Evolutionary conservation across 345 rosid genomes (phyloP), one percentile per base, ranked within the genome.

Genomic region (Mangifera indica): DNA sequence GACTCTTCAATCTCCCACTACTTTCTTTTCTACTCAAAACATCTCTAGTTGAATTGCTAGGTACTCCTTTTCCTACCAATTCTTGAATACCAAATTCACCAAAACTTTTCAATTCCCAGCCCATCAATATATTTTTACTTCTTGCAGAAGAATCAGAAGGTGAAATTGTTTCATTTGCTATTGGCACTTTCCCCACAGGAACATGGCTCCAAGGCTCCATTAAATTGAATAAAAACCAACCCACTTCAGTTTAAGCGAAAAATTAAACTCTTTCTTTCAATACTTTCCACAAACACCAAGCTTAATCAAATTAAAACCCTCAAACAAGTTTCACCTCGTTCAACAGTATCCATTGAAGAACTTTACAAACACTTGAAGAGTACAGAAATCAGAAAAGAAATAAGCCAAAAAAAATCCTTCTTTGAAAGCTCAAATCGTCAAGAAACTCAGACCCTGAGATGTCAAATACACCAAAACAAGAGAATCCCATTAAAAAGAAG

Each of bases 181-280:
- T 72, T 22, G 64, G 52, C 5, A 68, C 87, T 52, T 77, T 83
- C 62, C 80, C 84, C 65, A 79, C 82, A 66, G 80, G 73, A 56
- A 79, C 78, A 79, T 57, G 82, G 73, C 80, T 80, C 87, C 89
- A 82, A 76, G 86, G 78, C 72, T 85, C 87, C 87, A 85, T 87
- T 68, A 67, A 48, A 60, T 20, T 51, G 5, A 2, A 61, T 58
- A 46, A 29, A 44, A 75, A 3, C 13, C 42, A 69, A 72, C 60
- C 54, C 57, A 74, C 71, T 57, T 60, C 45, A 73, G 60, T 20
- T 60, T 68, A 54, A 73, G 59, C 17, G 37, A 76, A 3, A 59
- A 63, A 37, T 7, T 5, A 62, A 67, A 13, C 10, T 42, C 42
- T 20, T 56, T 34, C 21, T 37, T 5, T 45, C 8, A 25, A 42